Evolutionary conservation across 179 eudicot genomes (phyloP), one percentile per base, ranked within the genome.

Genomic region (Beta macrorhiza): DNA sequence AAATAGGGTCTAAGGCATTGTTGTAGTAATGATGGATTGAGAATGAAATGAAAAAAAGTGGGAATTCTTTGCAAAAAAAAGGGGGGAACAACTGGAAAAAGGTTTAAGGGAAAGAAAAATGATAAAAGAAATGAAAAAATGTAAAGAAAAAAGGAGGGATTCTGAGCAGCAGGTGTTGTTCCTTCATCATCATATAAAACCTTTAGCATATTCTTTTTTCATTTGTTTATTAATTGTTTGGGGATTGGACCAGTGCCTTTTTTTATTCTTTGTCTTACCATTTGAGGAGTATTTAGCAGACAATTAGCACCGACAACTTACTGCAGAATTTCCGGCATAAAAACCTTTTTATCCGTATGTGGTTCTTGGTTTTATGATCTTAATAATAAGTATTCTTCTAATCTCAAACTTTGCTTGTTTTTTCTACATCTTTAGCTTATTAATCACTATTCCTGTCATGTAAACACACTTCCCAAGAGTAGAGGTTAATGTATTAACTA

Each of bases 261-360:
- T 13, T 73, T 75, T 44, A 70, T 74, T 70, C 51, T 78, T 78
- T 82, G 77, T 79, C 77, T 65, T 72, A 81, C 76, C 29, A 75
- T 81, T 63, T 55, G 53, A 75, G 61, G 78, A 85, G 85, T 79
- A 82, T 45, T 82, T 79, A 82, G 84, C 87, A 85, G 87, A 85
- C 85, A 85, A 82, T 85, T 85, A 85, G 69, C 82, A 82, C 87
- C 82, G 87, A 85, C 87, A 82, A 79, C 61, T 85, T 75, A 85
- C 87, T 82, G 87, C 87, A 75, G 22, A 75, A 79, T 78, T 82
- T 85, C 84, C 75, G 85, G 82, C 84, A 74, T 74, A 52, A 84
- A 29, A 14, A 76, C 87, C 82, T 78, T 84, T 81, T 84, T 58
- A 81, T 84, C 78, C 79, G 72, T 78, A 70, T 84, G 67, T 84